Base-by-base conservation (phyloP, 352 stramenopile species). In the Pythium insidiosum region DNA sequence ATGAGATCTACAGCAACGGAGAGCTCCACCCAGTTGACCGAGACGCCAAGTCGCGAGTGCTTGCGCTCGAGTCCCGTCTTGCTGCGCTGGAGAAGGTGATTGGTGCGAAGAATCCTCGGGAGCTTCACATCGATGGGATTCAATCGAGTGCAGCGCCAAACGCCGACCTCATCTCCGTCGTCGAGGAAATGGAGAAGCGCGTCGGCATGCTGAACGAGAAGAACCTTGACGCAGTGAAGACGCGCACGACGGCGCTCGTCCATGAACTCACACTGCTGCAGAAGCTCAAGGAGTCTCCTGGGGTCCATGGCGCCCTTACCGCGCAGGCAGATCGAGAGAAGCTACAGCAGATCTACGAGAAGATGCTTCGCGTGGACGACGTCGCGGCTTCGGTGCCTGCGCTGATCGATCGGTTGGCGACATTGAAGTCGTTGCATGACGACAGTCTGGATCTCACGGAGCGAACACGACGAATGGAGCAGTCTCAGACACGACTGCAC, bases 1-100 rank as follows among this genome's bases (percentile, higher is more conserved):
- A 88, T 56, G 76, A 88, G 54, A 83, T 88, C 38, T 88, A 73
- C 66, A 86, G 69, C 56, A 86, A 77, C 31, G 73, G 73, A 13
- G 76, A 88, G 59, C 50, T 85, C 23, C 76, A 85, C 48, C 67
- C 68, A 6, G 63, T 84, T 11, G 76, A 86, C 31, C 59, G 60
- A n/a, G 73, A 85, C 37, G 70, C 71, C 24, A 83, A 82, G 51
- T 62, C 66, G 38, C 73, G 76, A 2, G 53, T 84, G 42, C 44
- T 76, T 33, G 58, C 61, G 33, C 62, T 88, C 26, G 76, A 88
- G 38, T 64, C 68, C 29, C 61, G 68, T 5, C 66, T 88, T 22
- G 73, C 68, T 43, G 67, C 58, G 43, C 56, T 88, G 11, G 76
- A 88, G 36, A 68, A 66, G 43, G 45, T 72, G 31, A 50, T 88